phyloP scores from a whole-genome alignment of 192 early-diverging fungal genomes.

The Coemansia sp. region DNA sequence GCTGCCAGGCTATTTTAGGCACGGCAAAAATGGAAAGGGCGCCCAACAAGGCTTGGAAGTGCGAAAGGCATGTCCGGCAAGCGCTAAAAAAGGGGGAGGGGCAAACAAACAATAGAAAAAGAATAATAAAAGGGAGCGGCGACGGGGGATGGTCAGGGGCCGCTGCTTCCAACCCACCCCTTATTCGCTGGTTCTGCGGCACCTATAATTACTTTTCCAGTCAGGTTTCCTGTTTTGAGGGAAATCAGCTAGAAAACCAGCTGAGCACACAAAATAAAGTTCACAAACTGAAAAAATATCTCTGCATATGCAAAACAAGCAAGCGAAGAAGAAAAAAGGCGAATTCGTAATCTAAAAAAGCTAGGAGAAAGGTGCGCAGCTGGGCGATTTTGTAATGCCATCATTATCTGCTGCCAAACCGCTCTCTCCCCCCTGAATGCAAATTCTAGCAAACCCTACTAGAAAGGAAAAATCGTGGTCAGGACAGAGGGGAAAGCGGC shows the following conservation, averaged over 20 bases:
- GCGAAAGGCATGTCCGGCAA: background rate
- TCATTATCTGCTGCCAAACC: too few species aligned
- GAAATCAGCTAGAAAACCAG: constrained; percentile 2
- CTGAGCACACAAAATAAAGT: constrained; percentile 1
- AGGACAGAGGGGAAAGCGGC: background rate
- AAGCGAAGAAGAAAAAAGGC: background rate
- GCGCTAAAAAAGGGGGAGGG: background rate
- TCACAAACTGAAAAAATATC: background rate
- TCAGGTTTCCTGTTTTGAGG: background rate
- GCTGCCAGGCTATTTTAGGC: background rate
- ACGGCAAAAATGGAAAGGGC: background rate
- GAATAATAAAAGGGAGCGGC: background rate
- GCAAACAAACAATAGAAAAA: background rate
- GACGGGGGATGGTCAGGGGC: constrained; percentile 5
- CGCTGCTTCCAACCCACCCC: constrained; percentile 2
- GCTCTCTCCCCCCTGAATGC: background rate
- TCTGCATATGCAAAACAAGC: constrained; percentile 5
- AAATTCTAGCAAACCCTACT: background rate
- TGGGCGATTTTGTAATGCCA: background rate
- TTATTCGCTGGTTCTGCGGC: background rate
- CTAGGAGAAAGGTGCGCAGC: background rate
- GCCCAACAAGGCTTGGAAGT: background rate
- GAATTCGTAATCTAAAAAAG: background rate
- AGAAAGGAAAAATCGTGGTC: constrained; percentile 6
- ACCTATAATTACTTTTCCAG: constrained; percentile 2